Percentiles rank a stretch among this genome's conserved stretches.
phyloP scores from a whole-genome alignment of 2,329 filamentous ascomycete genomes.

The Penicillium sclerotigenum region DNA sequence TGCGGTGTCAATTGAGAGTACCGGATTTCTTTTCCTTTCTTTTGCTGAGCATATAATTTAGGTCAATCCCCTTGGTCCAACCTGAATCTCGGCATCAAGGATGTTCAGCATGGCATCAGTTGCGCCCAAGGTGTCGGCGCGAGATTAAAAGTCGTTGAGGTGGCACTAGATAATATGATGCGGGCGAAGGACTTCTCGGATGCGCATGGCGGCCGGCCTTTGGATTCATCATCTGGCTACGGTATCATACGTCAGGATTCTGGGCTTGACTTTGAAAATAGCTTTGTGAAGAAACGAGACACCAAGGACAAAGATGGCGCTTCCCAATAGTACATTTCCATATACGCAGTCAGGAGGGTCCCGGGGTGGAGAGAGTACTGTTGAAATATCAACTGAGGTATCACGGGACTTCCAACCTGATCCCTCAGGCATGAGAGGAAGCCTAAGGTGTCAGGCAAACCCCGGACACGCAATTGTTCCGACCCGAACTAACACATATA shows the following conservation, averaged over 20 bases:
- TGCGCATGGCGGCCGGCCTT: slow-evolving; percentile 29
- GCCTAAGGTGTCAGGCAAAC: too few relatives aligned
- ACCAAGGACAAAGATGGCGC: background rate
- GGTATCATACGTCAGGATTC: slow-evolving; percentile 46
- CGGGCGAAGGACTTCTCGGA: slow-evolving; percentile 44
- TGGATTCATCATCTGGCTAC: slow-evolving; percentile 54
- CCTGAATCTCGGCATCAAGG: slow-evolving; percentile 50
- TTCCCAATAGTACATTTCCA: background rate
- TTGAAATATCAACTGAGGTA: too few relatives aligned
- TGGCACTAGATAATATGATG: slow-evolving; percentile 44
- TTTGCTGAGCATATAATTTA: background rate
- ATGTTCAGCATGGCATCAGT: slow-evolving; percentile 50
- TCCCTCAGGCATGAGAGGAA: too few relatives aligned
- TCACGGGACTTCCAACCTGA: too few relatives aligned
- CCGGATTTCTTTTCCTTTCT: background rate
- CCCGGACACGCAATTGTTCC: too few relatives aligned
- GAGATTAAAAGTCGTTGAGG: slow-evolving; percentile 43
- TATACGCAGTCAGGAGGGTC: background rate
- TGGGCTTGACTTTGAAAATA: slow-evolving; percentile 47
- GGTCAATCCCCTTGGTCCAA: slow-evolving; percentile 45
- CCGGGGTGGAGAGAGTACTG: background rate
- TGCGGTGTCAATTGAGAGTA: background rate
- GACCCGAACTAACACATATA: too few relatives aligned
- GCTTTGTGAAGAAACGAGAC: slow-evolving; percentile 26
- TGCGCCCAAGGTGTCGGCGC: slow-evolving; percentile 43